Conservation (phyloP, 257 asterid species). For the Handroanthus guayacan region DNA sequence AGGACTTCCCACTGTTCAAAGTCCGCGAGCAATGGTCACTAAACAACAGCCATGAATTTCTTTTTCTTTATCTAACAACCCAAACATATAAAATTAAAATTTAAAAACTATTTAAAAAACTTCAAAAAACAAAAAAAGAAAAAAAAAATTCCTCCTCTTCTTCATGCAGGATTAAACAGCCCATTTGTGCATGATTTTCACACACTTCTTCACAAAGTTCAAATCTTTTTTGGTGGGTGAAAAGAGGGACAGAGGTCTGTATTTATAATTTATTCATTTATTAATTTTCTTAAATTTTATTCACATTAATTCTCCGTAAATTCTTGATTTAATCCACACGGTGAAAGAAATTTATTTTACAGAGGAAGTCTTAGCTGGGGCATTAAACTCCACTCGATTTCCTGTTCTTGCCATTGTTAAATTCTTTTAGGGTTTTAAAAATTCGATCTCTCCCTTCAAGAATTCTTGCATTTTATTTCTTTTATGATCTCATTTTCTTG, state of each 20-base stretch:
- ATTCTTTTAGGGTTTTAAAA: background rate
- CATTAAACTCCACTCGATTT: conserved; percentile 18
- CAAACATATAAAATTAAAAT: conserved; percentile 5
- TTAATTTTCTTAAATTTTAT: conserved; percentile 6
- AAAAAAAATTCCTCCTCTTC: background rate
- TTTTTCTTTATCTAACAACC: background rate
- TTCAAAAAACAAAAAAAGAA: background rate
- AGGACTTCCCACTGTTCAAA: conserved; percentile 13
- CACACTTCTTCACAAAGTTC: background rate
- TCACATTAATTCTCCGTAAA: conserved; percentile 14
- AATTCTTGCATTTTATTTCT: background rate
- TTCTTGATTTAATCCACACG: background rate
- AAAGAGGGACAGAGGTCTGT: conserved; percentile 3
- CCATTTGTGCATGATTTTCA: background rate
- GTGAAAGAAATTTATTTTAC: background rate
- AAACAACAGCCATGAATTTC: conserved; percentile 9
- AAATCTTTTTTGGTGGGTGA: conserved; percentile 7
- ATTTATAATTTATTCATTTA: background rate
- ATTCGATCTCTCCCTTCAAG: background rate
- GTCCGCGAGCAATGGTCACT: conserved; percentile 29
- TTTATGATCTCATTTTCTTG: conserved; percentile 6
- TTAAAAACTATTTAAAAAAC: background rate
- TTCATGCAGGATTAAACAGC: conserved; percentile 28
- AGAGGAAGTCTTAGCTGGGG: background rate
- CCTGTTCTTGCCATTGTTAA: background rate